Conservation (phyloP, 345 rosid genomes). For the Melaleuca alternifolia region DNA sequence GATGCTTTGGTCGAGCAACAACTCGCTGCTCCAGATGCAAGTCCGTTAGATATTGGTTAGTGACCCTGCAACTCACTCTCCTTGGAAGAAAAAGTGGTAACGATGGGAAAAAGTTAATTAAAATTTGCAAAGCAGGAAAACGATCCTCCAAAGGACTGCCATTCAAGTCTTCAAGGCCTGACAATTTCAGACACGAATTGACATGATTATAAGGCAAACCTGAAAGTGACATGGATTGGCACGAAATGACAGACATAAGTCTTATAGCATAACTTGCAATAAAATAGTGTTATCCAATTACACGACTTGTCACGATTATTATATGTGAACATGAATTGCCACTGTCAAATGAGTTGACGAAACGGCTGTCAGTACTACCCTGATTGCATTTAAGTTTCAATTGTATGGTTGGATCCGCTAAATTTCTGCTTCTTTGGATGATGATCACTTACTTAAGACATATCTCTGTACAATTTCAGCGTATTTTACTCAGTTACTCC, state of each 20-base stretch:
- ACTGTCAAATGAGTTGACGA: not conserved
- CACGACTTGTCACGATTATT: not conserved
- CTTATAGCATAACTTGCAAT: not conserved
- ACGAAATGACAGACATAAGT: not conserved
- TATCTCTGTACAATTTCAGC: not conserved
- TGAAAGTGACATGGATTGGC: not conserved
- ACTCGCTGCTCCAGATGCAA: slow-evolving; percentile 93
- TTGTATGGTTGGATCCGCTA: not conserved
- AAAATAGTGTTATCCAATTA: not conserved
- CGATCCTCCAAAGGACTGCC: not conserved
- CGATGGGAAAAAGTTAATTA: not conserved
- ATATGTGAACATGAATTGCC: not conserved
- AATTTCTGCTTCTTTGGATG: not conserved
- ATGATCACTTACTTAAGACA: not conserved
- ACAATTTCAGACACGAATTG: not conserved
- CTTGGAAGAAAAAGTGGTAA: not conserved
- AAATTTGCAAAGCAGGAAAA: not conserved
- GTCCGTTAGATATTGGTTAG: slow-evolving; percentile 73
- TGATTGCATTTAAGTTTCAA: not conserved
- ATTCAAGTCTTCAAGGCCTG: not conserved
- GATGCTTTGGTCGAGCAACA: slow-evolving; percentile 57
- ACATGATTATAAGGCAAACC: not conserved
- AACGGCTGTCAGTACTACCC: not conserved
- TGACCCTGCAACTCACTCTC: not conserved
- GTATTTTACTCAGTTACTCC: not conserved